phyloP scores from a whole-genome alignment of 306 rosid genomes.

The Trifolium fragiferum region DNA sequence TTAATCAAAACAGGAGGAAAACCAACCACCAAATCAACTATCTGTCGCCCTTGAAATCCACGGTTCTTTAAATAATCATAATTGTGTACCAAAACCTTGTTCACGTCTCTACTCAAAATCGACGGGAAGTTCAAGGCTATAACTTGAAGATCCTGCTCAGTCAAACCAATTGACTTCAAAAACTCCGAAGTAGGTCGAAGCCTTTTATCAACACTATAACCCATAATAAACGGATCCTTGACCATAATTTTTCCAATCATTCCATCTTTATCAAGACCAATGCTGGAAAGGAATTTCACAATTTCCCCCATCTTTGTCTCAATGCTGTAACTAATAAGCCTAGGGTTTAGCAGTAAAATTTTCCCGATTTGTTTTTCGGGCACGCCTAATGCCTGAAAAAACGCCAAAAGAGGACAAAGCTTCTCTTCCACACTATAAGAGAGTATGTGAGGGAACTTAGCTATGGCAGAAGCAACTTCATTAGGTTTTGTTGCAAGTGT shows the following conservation, averaged over 20 bases:
- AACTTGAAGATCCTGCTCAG: slow-evolving; percentile 65
- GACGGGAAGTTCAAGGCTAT: slow-evolving; percentile 74
- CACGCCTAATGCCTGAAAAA: slow-evolving; percentile 80
- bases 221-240: slow-evolving; percentile 83
- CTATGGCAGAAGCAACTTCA: slow-evolving; percentile 76
- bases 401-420: slow-evolving; percentile 91
- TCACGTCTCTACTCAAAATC: slow-evolving; percentile 79
- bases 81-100: slow-evolving; percentile 72
- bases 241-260: slow-evolving; percentile 79
- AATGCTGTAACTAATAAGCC: slow-evolving; percentile 93
- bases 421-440: slow-evolving; percentile 88
- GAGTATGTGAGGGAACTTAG: slow-evolving; percentile 82
- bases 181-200: slow-evolving; percentile 74
- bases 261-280: slow-evolving; percentile 78
- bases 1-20: slow-evolving; percentile 86
- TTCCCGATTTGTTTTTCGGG: slow-evolving; percentile 86
- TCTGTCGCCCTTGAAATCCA: slow-evolving; percentile 73
- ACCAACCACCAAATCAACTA: slow-evolving; percentile 75
- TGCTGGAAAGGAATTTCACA: slow-evolving; percentile 69
- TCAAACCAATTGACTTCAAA: slow-evolving; percentile 66
- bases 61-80: slow-evolving; percentile 57
- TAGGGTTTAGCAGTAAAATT: slow-evolving; percentile 76
- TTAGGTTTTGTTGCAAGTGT: slow-evolving; percentile 73
- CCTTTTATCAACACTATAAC: slow-evolving; percentile 81
- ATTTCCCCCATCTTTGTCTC: slow-evolving; percentile 71